phyloP scores from a whole-genome alignment of 1,284 basidiomycete genomes.

The Rhizoctonia solani region DNA sequence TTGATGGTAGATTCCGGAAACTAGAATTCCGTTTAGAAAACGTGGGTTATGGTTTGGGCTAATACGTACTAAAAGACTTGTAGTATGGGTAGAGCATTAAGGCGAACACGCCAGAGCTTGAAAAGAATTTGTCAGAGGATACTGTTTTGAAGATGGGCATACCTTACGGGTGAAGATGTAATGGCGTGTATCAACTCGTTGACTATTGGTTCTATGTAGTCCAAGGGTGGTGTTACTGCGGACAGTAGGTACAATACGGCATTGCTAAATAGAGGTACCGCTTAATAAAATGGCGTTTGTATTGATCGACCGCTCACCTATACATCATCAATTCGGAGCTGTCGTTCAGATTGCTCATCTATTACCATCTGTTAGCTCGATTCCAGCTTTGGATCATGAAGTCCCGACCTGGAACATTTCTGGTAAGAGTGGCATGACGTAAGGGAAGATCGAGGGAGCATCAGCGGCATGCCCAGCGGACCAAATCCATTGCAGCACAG shows the following conservation, averaged over 20 bases:
- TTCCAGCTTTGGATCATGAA: neutral
- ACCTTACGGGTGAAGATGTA: slow-evolving; percentile 65
- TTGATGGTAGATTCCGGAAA: slow-evolving; percentile 80
- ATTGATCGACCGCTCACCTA: slow-evolving; percentile 31
- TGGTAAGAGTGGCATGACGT: slow-evolving; percentile 74
- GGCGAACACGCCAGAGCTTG: slow-evolving; percentile 78
- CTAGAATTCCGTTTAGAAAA: neutral
- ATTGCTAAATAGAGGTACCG: slow-evolving; percentile 66
- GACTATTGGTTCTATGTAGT: slow-evolving; percentile 64
- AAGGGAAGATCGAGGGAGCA: slow-evolving; percentile 71
- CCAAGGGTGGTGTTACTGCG: slow-evolving; percentile 63
- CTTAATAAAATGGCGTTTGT: slow-evolving; percentile 1
- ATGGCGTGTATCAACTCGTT: slow-evolving; percentile 66
- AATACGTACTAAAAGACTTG: slow-evolving; percentile 68
- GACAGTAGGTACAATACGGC: slow-evolving; percentile 77
- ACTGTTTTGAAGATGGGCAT: slow-evolving; percentile 11
- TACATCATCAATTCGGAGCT: slow-evolving; percentile 59
- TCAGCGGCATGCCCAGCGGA: slow-evolving; percentile 67
- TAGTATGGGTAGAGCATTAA: slow-evolving; percentile 71
- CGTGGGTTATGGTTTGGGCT: neutral
- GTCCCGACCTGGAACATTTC: slow-evolving; percentile 43
- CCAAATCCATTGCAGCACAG: slow-evolving; percentile 80
- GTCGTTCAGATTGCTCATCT: slow-evolving; percentile 81
- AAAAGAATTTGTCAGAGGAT: slow-evolving; percentile 25
- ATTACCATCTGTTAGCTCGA: slow-evolving; percentile 47